Base-by-base conservation (phyloP, 202 grass and related monocot genomes). In the Eragrostis tef region DNA sequence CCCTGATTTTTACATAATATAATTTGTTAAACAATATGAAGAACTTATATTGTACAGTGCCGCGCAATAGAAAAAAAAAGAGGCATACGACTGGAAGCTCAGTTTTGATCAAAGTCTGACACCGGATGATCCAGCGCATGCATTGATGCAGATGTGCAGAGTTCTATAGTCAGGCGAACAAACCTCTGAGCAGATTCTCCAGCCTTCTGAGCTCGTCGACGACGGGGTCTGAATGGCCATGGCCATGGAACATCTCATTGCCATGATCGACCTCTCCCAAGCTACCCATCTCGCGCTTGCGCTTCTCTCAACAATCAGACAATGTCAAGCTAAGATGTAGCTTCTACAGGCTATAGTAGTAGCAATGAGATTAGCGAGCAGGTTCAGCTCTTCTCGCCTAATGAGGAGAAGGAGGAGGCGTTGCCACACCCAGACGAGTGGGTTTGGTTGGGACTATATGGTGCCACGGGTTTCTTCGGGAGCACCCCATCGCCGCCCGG, bases 181-280 rank as follows among this genome's bases (percentile, higher is more conserved):
- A 87, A 98, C 94, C 94, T 89, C 90, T 84, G 63, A 98, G 83
- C 31, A 77, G 85, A 81, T 93, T 91, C 82, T 98, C 79, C 88
- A 98, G 86, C 76, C 90, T 83, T 76, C 88, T 93, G 79, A 98
- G 87, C 75, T 98, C 86, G 25, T 93, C 66, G 54, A 91, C 63
- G 31, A 98, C 63, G 24, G 92, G 82, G 39, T 89, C 92, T 29
- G 92, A 53, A 74, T 62, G 70, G 63, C 81, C 83, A 74, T 74
- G 80, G 53, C 73, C 83, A 39, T 86, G 84, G 76, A 84, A 83
- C 83, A 86, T 79, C 71, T 90, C 86, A 84, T 84, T 88, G 70
- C 61, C 80, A 79, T 82, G 87, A 34, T 77, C 60, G 24, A 86
- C 78, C 64, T 97, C 91, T 48, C 90, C 91, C 86, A 97, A 84